These are phyloP conservation scores for Solanum neorickii DNA, from an alignment of 257 asterid species.

Conservation along the genomic window DNA sequence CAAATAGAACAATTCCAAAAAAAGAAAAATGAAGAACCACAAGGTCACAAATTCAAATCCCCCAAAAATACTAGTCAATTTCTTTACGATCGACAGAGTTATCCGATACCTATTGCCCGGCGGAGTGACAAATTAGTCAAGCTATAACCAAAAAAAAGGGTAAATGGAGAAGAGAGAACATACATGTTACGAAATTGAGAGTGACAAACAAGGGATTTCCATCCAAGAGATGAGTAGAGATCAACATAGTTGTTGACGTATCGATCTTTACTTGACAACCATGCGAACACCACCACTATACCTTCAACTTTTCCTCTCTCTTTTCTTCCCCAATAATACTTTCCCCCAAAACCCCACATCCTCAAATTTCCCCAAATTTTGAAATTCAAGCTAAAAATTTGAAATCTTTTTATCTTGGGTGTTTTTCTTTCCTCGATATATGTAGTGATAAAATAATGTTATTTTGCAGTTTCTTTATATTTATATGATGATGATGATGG, in stretches of 20 bases:
- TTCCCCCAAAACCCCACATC: slow-evolving; percentile 96
- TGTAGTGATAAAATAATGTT: neutral
- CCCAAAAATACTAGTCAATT: neutral
- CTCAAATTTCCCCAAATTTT: neutral
- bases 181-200: slow-evolving; percentile 76
- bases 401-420: neutral
- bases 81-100: neutral
- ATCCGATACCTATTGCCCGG: neutral
- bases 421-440: neutral
- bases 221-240: slow-evolving; percentile 68
- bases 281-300: slow-evolving; percentile 73
- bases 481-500: neutral
- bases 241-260: slow-evolving; percentile 62
- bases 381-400: neutral
- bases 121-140: neutral
- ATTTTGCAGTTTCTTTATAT: neutral
- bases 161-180: slow-evolving; percentile 7
- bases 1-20: neutral
- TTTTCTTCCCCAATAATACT: slow-evolving; percentile 74
- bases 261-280: slow-evolving; percentile 83
- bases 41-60: neutral
- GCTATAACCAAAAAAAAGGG: neutral
- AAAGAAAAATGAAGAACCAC: neutral
- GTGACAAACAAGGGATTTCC: slow-evolving; percentile 89
- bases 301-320: slow-evolving; percentile 66